Percentiles rank a stretch among this genome's conserved stretches.
These are phyloP conservation scores for Populus tremula DNA, from an alignment of 345 rosid species.

Conservation along the genomic window DNA sequence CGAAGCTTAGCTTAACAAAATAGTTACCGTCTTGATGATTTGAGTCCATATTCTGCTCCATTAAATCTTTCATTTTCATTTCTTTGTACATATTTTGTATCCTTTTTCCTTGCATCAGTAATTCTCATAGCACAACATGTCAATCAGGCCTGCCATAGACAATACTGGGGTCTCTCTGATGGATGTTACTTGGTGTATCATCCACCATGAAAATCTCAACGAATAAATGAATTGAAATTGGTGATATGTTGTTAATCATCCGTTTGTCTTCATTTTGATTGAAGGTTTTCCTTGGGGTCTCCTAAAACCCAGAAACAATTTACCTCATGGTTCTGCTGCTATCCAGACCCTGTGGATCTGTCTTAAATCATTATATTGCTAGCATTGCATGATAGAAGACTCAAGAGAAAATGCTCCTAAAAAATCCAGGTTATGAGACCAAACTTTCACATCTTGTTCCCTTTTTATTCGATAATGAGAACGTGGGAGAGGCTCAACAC, in stretches of 20 bases:
- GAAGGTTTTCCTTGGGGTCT: background rate
- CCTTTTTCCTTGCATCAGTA: background rate
- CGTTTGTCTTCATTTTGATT: background rate
- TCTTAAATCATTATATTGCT: background rate
- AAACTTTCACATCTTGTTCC: background rate
- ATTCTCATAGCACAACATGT: background rate
- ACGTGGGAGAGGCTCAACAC: background rate
- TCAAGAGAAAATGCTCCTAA: background rate
- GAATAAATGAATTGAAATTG: background rate
- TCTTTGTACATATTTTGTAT: background rate
- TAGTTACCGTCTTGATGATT: constrained; percentile 20
- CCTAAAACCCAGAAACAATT: background rate
- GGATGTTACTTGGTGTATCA: background rate
- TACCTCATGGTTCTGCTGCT: background rate
- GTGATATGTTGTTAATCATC: too few relatives aligned
- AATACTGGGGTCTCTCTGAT: background rate
- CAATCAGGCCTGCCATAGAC: background rate
- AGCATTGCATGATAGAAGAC: background rate
- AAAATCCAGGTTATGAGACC: background rate
- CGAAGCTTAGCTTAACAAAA: constrained; percentile 66
- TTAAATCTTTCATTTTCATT: background rate
- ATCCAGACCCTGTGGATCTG: background rate
- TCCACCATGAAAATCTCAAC: background rate
- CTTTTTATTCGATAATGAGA: background rate
- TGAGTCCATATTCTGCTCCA: constrained; percentile 9